Evolutionary conservation across 495 filamentous ascomycete genomes (phyloP).

Genomic region (Lindgomyces ingoldianus): DNA sequence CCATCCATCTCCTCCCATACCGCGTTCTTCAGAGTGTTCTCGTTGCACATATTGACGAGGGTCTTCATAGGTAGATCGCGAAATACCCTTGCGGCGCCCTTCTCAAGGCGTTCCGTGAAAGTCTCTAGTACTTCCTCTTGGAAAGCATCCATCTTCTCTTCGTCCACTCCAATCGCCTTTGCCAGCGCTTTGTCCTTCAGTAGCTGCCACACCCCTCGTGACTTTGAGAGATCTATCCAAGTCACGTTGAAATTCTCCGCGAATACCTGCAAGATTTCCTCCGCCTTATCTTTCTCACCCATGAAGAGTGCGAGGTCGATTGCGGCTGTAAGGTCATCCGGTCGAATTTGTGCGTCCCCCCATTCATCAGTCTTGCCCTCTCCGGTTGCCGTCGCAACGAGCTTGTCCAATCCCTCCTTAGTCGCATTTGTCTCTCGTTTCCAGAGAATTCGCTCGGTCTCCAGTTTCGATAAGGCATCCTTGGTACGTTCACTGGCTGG

Average conservation of each 20-base stretch:
- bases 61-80: constrained; percentile 19
- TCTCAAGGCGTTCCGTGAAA: constrained; percentile 24
- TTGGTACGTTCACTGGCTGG: constrained; percentile 23
- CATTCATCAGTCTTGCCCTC: constrained; percentile 16
- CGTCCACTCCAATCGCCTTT: constrained; percentile 20
- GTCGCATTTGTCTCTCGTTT: constrained; percentile 23
- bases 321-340: constrained; percentile 31
- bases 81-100: constrained; percentile 23
- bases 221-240: constrained; percentile 30
- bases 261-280: constrained; percentile 28
- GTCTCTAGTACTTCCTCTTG: constrained; percentile 23
- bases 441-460: constrained; percentile 35
- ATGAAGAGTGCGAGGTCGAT: constrained; percentile 32
- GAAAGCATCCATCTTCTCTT: constrained; percentile 27
- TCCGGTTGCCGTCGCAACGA: constrained; percentile 23
- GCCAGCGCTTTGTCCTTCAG: constrained; percentile 27
- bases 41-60: constrained; percentile 31
- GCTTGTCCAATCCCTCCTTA: constrained; percentile 25
- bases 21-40: constrained; percentile 36
- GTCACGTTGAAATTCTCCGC: constrained; percentile 32
- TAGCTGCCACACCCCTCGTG: constrained; percentile 24
- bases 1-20: constrained; percentile 36
- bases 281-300: constrained; percentile 23
- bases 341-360: constrained; percentile 17
- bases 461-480: constrained; percentile 22